Base-by-base conservation (phyloP, 1,139 yeast species). In the Casaregolazyma lundiana region DNA sequence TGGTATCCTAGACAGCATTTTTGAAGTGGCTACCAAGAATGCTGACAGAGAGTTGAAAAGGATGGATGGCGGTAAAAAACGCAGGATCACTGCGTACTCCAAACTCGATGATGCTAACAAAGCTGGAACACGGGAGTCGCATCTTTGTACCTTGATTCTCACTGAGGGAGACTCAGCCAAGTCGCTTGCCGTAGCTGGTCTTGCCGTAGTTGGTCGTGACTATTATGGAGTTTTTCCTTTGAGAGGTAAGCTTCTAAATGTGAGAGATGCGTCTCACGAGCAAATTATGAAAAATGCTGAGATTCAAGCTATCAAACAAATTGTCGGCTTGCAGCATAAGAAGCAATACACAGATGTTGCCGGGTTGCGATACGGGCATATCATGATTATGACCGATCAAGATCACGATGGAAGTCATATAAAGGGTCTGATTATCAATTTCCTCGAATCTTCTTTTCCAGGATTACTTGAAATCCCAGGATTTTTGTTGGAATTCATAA, bases 361-460 rank as follows among this genome's bases (percentile, higher is more conserved):
- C 49, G 81, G 83, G 8, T 72, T 94, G 53, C 80, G 99, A 63
- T 94, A 94, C 63, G 98, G 99, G 21, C 96, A 89, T 65, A 78
- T 94, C 44, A 92, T 94, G 97, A 89, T 94, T 62, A 94, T 94
- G 98, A 89, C 99, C 4, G 99, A 94, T 85, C 99, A 94, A 69
- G 99, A 94, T 86, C 96, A 90, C 60, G 99, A 94, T 75, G 99
- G 99, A 50, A 86, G 96, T 17, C 99, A 94, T 71, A 94, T 94
- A 63, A 94, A 94, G 65, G 99, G 99, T 53, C 76, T 94, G 58
- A 79, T 94, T 53, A 94, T 94, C 61, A 94, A 94, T 64, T 94
- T 92, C 62, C 70, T 94, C 51, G 97, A 92, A 65, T 78, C 94
- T 4, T 85, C 96, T 40, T 94, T 94, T 70, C 98, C 98, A 1